These are phyloP conservation scores for Pinus taeda DNA, from an alignment of 75 land plant species.

Conservation along the genomic window DNA sequence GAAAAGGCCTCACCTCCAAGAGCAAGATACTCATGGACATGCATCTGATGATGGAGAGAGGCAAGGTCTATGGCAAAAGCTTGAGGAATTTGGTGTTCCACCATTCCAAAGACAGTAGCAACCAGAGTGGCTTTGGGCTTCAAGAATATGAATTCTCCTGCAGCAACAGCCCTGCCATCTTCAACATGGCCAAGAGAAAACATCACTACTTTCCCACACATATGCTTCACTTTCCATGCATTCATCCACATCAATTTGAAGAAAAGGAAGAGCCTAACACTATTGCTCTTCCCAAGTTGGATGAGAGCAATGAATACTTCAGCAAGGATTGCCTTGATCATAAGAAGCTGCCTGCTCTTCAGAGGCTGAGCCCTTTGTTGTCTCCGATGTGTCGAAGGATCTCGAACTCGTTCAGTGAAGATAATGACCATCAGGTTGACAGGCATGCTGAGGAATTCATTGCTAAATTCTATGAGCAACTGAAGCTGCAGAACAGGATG, in stretches of 20 bases:
- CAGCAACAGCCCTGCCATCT: conserved; percentile 35
- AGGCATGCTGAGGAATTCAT: conserved; percentile 58
- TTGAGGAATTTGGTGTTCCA: conserved; percentile 31
- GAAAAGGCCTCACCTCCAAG: conserved; percentile 36
- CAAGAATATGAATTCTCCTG: conserved; percentile 56
- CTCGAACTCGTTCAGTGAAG: background rate
- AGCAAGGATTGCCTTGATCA: conserved; percentile 6
- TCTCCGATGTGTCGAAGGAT: conserved; percentile 5
- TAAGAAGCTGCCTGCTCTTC: background rate
- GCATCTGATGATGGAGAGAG: conserved; percentile 41
- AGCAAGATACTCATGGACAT: conserved; percentile 41
- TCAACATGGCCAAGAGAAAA: conserved; percentile 12
- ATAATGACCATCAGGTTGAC: conserved; percentile 31
- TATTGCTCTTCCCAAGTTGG: background rate
- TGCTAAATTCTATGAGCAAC: conserved; percentile 44
- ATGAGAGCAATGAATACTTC: background rate
- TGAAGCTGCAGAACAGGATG: conserved; percentile 23
- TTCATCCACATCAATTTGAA: conserved; percentile 11
- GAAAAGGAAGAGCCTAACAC: background rate
- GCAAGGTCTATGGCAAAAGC: conserved; percentile 53
- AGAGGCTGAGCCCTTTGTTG: conserved; percentile 8
- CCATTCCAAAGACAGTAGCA: conserved; percentile 12
- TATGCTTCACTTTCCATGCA: conserved; percentile 16
- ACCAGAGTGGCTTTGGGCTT: conserved; percentile 17
- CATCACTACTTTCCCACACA: background rate